Evolutionary conservation across 768 basidiomycete species (phyloP).

Genomic region (Hypholoma fasciculare): DNA sequence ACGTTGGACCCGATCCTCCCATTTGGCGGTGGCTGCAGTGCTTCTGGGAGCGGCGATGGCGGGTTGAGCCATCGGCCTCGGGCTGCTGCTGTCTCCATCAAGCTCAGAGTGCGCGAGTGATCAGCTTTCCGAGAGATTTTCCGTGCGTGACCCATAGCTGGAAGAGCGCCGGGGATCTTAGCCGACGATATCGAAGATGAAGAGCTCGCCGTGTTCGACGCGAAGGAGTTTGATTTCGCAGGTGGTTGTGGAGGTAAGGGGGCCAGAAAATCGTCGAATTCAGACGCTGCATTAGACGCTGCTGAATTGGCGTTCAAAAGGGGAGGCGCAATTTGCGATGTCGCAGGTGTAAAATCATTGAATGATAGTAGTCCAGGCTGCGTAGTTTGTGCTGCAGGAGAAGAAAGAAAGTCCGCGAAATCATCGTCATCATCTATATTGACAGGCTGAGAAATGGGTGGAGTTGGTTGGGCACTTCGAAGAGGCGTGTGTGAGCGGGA

Average conservation of each 20-base stretch:
- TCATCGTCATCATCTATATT: conserved; percentile 45
- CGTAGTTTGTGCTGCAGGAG: conserved; percentile 23
- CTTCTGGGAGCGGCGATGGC: conserved; percentile 44
- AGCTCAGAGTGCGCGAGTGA: conserved; percentile 56
- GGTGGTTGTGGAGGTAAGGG: conserved; percentile 20
- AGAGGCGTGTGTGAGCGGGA: conserved; percentile 24
- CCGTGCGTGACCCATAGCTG: conserved; percentile 17
- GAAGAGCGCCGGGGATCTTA: conserved; percentile 3
- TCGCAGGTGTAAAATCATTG: conserved; percentile 11
- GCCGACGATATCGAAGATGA: conserved; percentile 9
- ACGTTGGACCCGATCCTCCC: conserved; percentile 15
- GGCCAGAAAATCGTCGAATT: conserved; percentile 49
- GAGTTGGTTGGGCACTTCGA: conserved; percentile 21
- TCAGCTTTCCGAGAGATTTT: conserved; percentile 40
- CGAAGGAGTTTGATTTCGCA: conserved; percentile 10
- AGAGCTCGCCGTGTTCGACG: neutral
- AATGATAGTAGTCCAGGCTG: conserved; percentile 15
- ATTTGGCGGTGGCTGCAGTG: conserved; percentile 32
- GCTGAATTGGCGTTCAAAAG: neutral
- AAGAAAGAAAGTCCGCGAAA: conserved; percentile 51
- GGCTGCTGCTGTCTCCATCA: conserved; percentile 58
- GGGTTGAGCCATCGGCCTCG: conserved; percentile 50
- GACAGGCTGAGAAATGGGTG: conserved; percentile 21
- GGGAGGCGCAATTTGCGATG: neutral
- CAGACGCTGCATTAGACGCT: conserved; percentile 30